phyloP scores from a whole-genome alignment of 2,329 filamentous ascomycete species.

The Alternaria panax region DNA sequence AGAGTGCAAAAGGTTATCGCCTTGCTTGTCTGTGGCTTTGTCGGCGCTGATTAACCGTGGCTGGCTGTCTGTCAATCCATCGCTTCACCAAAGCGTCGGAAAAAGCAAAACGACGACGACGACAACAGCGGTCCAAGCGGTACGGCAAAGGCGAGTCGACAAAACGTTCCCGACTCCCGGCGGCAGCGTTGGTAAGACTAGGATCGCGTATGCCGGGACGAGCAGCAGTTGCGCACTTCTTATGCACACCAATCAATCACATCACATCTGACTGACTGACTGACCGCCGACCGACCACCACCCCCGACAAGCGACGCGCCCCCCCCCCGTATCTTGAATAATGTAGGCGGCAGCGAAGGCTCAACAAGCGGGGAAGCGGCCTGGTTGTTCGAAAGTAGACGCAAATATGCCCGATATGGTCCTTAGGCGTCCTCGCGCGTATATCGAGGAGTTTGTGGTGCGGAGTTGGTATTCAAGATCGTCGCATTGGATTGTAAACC shows the following conservation, averaged over 20 bases:
- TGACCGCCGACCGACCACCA: too few relatives aligned
- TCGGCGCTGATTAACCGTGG: too few relatives aligned
- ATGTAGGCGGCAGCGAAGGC: constrained; percentile 6
- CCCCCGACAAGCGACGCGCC: neutral
- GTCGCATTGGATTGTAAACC: neutral
- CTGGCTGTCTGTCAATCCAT: neutral
- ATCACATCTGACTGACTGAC: neutral
- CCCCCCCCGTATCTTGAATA: too few relatives aligned
- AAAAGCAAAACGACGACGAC: neutral
- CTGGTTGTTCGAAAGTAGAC: constrained; percentile 17
- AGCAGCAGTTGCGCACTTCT: constrained; percentile 15
- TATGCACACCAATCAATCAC: too few relatives aligned
- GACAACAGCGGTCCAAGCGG: neutral
- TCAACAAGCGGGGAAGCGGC: constrained; percentile 29
- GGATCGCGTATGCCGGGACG: neutral
- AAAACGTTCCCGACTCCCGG: neutral
- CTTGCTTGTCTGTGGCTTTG: neutral
- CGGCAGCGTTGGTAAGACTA: neutral
- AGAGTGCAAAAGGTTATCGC: too few relatives aligned
- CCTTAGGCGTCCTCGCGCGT: constrained; percentile 19
- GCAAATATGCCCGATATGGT: constrained; percentile 15
- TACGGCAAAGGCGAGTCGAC: neutral
- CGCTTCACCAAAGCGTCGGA: neutral
- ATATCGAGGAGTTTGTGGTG: constrained; percentile 6
- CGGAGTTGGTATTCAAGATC: constrained; percentile 15